phyloP scores from a whole-genome alignment of 2,329 filamentous ascomycete species.

The Pseudocercospora cruenta region DNA sequence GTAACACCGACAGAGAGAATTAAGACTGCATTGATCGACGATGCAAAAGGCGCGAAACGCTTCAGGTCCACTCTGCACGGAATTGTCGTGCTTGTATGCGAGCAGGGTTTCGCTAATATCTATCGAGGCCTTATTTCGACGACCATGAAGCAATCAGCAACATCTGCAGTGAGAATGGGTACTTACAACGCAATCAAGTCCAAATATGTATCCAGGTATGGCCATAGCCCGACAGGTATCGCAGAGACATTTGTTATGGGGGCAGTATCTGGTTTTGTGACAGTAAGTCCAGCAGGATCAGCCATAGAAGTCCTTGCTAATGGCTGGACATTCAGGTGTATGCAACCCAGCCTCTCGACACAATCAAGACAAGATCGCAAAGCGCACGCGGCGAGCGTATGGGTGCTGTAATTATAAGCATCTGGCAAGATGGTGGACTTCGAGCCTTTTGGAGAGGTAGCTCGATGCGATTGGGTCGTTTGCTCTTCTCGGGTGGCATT shows the following conservation, averaged over 20 bases:
- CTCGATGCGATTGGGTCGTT: conserved; percentile 36
- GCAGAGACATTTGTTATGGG: conserved; percentile 36
- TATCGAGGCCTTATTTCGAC: conserved; percentile 53
- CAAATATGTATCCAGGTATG: conserved; percentile 35
- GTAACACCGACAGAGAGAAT: conserved; percentile 40
- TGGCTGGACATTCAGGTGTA: conserved; percentile 35
- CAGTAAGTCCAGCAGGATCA: conserved; percentile 14
- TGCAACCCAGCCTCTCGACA: conserved; percentile 50
- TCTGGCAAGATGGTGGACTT: conserved; percentile 33
- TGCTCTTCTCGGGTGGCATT: conserved; percentile 39
- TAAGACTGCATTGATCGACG: conserved; percentile 41
- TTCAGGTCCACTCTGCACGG: conserved; percentile 28
- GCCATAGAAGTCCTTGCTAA: too few relatives aligned
- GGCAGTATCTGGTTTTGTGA: conserved; percentile 38
- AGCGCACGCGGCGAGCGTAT: conserved; percentile 36
- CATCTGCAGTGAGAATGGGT: conserved; percentile 54
- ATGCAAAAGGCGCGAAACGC: conserved; percentile 31
- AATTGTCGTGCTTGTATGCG: conserved; percentile 31
- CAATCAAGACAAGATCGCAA: conserved; percentile 47
- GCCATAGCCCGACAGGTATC: conserved; percentile 31
- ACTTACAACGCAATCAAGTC: conserved; percentile 53
- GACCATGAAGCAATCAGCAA: conserved; percentile 54
- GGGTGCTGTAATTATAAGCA: conserved; percentile 31
- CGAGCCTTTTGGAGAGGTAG: conserved; percentile 39
- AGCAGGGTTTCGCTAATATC: conserved; percentile 48